Percentiles rank a stretch among this genome's conserved stretches.
These are phyloP conservation scores for Populus pruinosa DNA, from an alignment of 345 rosid species.

Conservation along the genomic window DNA sequence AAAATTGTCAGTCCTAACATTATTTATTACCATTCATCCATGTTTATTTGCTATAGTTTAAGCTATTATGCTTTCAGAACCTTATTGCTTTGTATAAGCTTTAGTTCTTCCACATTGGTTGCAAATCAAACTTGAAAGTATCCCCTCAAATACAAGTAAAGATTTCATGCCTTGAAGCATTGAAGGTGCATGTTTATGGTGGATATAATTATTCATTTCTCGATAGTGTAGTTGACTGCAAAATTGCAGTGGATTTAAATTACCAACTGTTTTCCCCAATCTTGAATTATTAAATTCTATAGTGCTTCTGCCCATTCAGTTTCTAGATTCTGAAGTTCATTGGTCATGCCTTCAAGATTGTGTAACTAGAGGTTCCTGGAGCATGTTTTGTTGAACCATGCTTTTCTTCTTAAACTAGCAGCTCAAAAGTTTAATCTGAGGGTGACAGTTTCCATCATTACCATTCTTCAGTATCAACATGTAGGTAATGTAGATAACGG, in stretches of 20 bases:
- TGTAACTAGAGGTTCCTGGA: neutral
- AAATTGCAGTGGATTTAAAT: neutral
- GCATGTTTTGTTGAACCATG: constrained; percentile 3
- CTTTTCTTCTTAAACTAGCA: constrained; percentile 6
- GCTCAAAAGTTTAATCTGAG: constrained; percentile 15
- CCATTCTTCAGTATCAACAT: constrained; percentile 39
- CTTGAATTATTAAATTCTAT: neutral
- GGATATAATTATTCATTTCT: too few species aligned
- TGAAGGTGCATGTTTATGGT: too few species aligned
- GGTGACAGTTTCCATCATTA: constrained; percentile 23
- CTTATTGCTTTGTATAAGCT: too few species aligned
- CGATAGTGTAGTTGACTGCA: neutral
- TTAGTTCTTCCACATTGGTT: neutral
- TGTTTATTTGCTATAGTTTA: too few species aligned
- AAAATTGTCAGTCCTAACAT: too few species aligned
- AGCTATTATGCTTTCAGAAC: too few species aligned
- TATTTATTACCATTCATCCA: too few species aligned
- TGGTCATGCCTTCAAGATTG: neutral
- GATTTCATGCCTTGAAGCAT: neutral
- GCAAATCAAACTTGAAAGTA: neutral
- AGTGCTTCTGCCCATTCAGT: neutral
- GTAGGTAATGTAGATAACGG: constrained; percentile 67
- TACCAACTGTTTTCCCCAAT: neutral
- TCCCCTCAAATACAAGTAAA: neutral
- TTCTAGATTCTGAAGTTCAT: neutral